Conservation (phyloP, 2,329 filamentous ascomycete genomes). For the Lachnellula subtilissima region DNA sequence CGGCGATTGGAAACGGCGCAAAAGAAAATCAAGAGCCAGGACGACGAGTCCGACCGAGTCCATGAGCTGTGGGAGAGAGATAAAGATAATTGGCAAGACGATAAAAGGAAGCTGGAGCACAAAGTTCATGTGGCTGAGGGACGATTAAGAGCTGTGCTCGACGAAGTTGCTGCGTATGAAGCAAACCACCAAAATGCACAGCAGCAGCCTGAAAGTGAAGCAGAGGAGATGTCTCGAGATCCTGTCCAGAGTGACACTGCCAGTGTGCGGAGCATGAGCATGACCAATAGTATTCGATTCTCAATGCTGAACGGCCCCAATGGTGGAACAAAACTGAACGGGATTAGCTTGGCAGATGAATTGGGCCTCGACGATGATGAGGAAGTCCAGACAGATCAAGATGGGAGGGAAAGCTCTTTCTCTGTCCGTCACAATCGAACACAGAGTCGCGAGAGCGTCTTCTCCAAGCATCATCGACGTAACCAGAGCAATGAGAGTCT, state of each 20-base stretch:
- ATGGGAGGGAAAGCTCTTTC: slow-evolving; percentile 59
- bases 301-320: slow-evolving; percentile 61
- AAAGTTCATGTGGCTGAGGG: slow-evolving; percentile 87
- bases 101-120: slow-evolving; percentile 75
- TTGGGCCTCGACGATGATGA: slow-evolving; percentile 76
- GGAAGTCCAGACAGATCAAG: slow-evolving; percentile 65
- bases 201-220: slow-evolving; percentile 50
- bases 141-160: slow-evolving; percentile 75
- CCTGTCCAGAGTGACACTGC: slow-evolving; percentile 59
- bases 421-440: slow-evolving; percentile 51
- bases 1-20: slow-evolving; percentile 73
- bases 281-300: slow-evolving; percentile 67
- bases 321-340: slow-evolving; percentile 51
- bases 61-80: slow-evolving; percentile 81
- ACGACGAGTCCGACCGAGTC: slow-evolving; percentile 75
- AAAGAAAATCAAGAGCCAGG: slow-evolving; percentile 71
- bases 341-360: slow-evolving; percentile 83
- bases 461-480: slow-evolving; percentile 46
- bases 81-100: slow-evolving; percentile 77
- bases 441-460: slow-evolving; percentile 53
- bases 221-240: slow-evolving; percentile 57
- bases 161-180: slow-evolving; percentile 75
- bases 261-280: slow-evolving; percentile 70
- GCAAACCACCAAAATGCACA: slow-evolving; percentile 43
- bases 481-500: slow-evolving; percentile 57